Base-by-base conservation (phyloP, 495 filamentous ascomycete species). In the Glonium stellatum region DNA sequence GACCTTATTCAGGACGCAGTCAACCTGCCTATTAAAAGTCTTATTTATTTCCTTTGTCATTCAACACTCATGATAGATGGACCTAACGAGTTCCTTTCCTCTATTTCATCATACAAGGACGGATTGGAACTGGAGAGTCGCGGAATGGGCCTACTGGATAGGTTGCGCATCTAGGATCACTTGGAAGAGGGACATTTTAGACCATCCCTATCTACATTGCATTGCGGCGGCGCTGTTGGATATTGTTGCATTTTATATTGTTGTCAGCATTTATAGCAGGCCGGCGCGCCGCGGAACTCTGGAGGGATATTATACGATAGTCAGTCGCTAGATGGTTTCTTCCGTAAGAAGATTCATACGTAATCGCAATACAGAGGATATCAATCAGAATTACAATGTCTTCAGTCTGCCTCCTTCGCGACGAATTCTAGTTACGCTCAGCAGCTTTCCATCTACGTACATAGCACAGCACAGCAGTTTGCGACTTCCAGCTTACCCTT, bases 151-250 rank as follows among this genome's bases (percentile, higher is more conserved):
- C 57, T 55, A 67, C 64, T 63, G 64, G 64, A 46, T 67, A 60
- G 64, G 59, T 41, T 37, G 36, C 54, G 22, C 57, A 27, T 63
- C 39, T 51, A 46, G 46, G 10, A 53, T 36, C 47, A 8, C 37
- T 34, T 39, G 54, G 51, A 68, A 63, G 41, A 59, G 34, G 36
- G 54, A 53, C 46, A 60, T 65, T 64, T 58, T 60, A 50, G 55
- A 57, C 55, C 47, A 54, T 44, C 46, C 54, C 27, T 22, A 35
- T n/a, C 46, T 58, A 44, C 44, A 60, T 44, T 58, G 66, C 66
- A 69, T 68, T 62, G 66, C 66, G 66, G 54, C 56, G 66, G 66
- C 66, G 66, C 50, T 65, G 49, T 51, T 19, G 31, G 53, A 39
- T 68, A 62, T 58, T 52, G 55, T 46, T 48, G 60, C 55, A 54